phyloP scores from a whole-genome alignment of 1,139 yeast species.

The Lodderomyces orthopsilosis region DNA sequence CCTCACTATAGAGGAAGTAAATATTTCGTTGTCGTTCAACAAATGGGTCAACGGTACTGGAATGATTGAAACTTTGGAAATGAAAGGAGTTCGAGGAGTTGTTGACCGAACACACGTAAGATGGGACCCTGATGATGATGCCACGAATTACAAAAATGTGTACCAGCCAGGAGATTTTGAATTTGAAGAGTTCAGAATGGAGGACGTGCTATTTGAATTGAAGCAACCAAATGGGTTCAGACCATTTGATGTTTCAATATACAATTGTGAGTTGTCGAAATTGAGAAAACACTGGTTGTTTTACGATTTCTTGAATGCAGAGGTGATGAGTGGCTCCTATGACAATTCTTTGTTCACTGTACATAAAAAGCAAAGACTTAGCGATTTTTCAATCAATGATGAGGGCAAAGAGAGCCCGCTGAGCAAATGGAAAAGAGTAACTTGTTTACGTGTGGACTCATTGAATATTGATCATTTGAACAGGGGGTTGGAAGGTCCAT shows the following conservation, averaged over 20 bases:
- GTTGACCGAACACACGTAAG: conserved; percentile 84
- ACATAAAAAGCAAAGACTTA: conserved; percentile 67
- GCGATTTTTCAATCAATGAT: conserved; percentile 30
- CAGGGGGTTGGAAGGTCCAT: conserved; percentile 87
- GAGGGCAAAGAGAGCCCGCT: conserved; percentile 11
- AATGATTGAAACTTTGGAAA: conserved; percentile 74
- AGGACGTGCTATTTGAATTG: conserved; percentile 79
- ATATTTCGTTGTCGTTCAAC: conserved; percentile 72
- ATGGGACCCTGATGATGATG: conserved; percentile 83
- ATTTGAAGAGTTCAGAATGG: conserved; percentile 75
- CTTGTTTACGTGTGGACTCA: conserved; percentile 80
- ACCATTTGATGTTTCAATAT: conserved; percentile 82
- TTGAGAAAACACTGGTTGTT: conserved; percentile 91
- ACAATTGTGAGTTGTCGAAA: conserved; percentile 75
- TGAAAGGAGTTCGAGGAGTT: conserved; percentile 85
- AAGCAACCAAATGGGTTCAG: conserved; percentile 79
- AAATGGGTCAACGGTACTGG: conserved; percentile 94
- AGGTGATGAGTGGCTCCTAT: conserved; percentile 83
- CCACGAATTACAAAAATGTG: conserved; percentile 72
- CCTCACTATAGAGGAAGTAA: conserved; percentile 80
- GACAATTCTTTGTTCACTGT: conserved; percentile 91
- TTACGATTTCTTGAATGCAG: conserved; percentile 82
- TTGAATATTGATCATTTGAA: conserved; percentile 85
- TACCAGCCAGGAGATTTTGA: conserved; percentile 90
- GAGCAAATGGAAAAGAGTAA: conserved; percentile 56